Percentiles rank a stretch among this genome's conserved stretches.
These are phyloP conservation scores for Ceratocystis diversiconidia DNA, from an alignment of 2,329 filamentous ascomycete species.

Conservation along the genomic window DNA sequence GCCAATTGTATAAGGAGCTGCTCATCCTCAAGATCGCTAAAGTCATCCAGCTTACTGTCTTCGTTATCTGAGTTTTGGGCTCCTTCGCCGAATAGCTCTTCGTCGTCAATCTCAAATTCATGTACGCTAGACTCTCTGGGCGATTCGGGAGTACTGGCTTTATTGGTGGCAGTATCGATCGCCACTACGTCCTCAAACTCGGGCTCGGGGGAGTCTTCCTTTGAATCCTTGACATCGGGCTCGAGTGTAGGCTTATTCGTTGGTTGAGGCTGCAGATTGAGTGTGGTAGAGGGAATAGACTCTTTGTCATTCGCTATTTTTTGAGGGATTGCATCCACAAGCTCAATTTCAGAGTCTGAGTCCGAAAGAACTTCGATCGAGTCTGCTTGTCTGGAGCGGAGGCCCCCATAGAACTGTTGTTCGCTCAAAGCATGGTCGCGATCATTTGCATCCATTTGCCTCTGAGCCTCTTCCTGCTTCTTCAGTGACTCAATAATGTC, in stretches of 20 bases:
- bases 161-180: neutral
- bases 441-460: slow-evolving; percentile 50
- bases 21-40: slow-evolving; percentile 82
- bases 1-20: slow-evolving; percentile 77
- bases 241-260: neutral
- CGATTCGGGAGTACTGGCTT: neutral
- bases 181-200: slow-evolving; percentile 13
- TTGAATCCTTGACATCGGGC: slow-evolving; percentile 1
- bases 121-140: slow-evolving; percentile 20
- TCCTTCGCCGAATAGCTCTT: slow-evolving; percentile 31
- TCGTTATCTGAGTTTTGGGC: slow-evolving; percentile 9
- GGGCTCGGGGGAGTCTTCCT: slow-evolving; percentile 7
- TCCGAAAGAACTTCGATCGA: slow-evolving; percentile 47
- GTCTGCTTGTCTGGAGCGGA: slow-evolving; percentile 30
- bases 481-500: slow-evolving; percentile 53
- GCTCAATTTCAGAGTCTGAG: slow-evolving; percentile 41
- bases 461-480: slow-evolving; percentile 42
- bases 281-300: neutral
- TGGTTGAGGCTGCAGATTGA: neutral
- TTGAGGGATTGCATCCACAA: slow-evolving; percentile 31
- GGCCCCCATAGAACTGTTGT: slow-evolving; percentile 23
- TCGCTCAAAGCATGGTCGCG: slow-evolving; percentile 43
- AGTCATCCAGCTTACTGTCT: slow-evolving; percentile 40
- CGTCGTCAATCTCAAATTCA: slow-evolving; percentile 28
- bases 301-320: neutral